phyloP scores from a whole-genome alignment of 768 basidiomycete genomes.

The Rhodotorula babjevae region DNA sequence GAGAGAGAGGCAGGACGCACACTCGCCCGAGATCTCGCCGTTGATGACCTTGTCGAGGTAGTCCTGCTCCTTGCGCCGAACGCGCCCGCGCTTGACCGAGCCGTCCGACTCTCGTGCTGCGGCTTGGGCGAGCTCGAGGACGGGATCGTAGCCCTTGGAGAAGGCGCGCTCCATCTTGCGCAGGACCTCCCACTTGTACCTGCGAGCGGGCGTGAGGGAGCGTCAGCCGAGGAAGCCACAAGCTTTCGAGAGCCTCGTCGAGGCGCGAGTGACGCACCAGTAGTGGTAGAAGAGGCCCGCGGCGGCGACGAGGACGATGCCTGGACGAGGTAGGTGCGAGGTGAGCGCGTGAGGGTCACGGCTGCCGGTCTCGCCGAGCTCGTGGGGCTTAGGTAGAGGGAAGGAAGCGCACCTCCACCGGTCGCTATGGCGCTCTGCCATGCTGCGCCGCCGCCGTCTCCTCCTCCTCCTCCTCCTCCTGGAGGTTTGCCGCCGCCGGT shows the following conservation, averaged over 20 bases:
- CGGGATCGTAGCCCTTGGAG: constrained; percentile 68
- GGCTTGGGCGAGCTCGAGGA: constrained; percentile 63
- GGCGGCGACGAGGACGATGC: constrained; percentile 16
- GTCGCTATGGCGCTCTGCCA: constrained; percentile 25
- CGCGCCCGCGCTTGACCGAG: constrained; percentile 56
- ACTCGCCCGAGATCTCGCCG: constrained; percentile 52
- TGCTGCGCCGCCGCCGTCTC: constrained; percentile 4
- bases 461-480: constrained; percentile 8
- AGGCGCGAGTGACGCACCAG: constrained; percentile 14
- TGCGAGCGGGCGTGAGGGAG: not conserved
- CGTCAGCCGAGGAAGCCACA: too few species aligned
- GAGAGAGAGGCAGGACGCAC: not conserved
- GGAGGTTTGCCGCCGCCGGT: not conserved
- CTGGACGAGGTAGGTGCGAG: not conserved
- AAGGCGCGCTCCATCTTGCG: constrained; percentile 78
- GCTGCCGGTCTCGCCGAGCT: too few species aligned
- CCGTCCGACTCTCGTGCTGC: constrained; percentile 49
- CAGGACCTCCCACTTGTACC: constrained; percentile 73
- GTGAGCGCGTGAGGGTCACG: too few species aligned
- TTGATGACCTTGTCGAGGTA: constrained; percentile 71
- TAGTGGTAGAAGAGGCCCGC: constrained; percentile 28
- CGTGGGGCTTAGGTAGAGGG: too few species aligned
- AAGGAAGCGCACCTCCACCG: not conserved
- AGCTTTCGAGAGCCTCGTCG: too few species aligned
- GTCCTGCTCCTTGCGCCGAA: constrained; percentile 70